A percentile compares a stretch with the other conserved stretches of the same genome.
Conservation (phyloP, 768 basidiomycete genomes). For the Tulasnella sp. region DNA sequence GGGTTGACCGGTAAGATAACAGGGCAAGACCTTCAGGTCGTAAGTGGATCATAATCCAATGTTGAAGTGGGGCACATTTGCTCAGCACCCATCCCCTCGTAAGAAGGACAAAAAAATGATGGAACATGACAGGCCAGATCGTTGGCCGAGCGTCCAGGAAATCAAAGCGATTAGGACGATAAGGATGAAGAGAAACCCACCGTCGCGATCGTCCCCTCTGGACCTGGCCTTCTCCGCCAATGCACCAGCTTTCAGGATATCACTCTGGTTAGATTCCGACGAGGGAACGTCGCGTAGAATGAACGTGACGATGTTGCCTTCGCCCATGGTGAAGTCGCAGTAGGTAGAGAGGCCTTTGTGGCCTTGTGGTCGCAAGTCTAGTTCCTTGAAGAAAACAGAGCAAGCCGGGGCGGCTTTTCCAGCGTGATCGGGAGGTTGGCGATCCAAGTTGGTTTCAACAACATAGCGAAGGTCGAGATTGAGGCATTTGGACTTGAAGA, state of each 20-base stretch:
- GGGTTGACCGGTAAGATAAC: neutral
- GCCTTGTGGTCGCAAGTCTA: conserved; percentile 28
- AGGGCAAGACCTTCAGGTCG: too few relatives aligned
- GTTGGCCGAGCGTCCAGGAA: too few relatives aligned
- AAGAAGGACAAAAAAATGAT: too few relatives aligned
- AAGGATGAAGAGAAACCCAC: neutral
- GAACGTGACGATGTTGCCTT: conserved; percentile 88
- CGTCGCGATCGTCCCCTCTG: neutral
- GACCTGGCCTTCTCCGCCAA: neutral
- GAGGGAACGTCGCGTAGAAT: conserved; percentile 39
- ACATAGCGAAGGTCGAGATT: conserved; percentile 69
- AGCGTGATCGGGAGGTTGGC: conserved; percentile 19
- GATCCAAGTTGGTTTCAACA: neutral
- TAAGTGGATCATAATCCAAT: too few relatives aligned
- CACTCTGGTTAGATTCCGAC: neutral
- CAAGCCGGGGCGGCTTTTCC: conserved; percentile 31
- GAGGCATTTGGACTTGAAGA: conserved; percentile 48
- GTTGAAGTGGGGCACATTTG: too few relatives aligned
- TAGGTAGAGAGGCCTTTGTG: conserved; percentile 59
- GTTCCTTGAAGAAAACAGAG: conserved; percentile 30
- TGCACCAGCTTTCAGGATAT: neutral
- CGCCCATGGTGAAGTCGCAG: conserved; percentile 48
- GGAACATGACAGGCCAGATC: too few relatives aligned
- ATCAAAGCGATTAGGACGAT: too few relatives aligned
- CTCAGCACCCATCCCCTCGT: too few relatives aligned